phyloP scores from a whole-genome alignment of 2,329 filamentous ascomycete genomes.

The Fusarium domesticum region DNA sequence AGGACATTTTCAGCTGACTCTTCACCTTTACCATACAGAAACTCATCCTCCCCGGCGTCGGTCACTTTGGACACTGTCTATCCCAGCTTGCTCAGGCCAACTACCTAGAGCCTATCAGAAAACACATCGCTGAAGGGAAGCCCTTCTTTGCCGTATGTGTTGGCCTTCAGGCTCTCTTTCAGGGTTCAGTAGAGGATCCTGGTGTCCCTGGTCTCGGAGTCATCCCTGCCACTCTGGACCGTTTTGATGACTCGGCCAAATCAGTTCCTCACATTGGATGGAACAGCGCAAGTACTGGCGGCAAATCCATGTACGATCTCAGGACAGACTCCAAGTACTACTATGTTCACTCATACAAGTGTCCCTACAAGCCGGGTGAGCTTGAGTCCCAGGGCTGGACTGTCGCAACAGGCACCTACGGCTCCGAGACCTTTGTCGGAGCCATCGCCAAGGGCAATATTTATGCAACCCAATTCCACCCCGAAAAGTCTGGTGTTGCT shows the following conservation, averaged over 20 bases:
- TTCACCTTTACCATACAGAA: slow-evolving; percentile 51
- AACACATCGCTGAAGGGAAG: slow-evolving; percentile 86
- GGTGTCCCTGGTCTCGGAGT: slow-evolving; percentile 70
- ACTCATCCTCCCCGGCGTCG: slow-evolving; percentile 93
- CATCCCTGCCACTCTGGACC: slow-evolving; percentile 66
- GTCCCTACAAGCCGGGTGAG: slow-evolving; percentile 67
- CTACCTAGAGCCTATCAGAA: slow-evolving; percentile 76
- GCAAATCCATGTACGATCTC: slow-evolving; percentile 68
- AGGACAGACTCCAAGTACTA: slow-evolving; percentile 89
- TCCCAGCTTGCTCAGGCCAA: slow-evolving; percentile 77
- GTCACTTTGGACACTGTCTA: slow-evolving; percentile 96
- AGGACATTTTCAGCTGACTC: slow-evolving; percentile 4
- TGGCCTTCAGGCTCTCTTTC: slow-evolving; percentile 85
- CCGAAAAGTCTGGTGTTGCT: slow-evolving; percentile 91
- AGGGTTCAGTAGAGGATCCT: slow-evolving; percentile 77
- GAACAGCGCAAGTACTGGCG: slow-evolving; percentile 77
- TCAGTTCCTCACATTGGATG: slow-evolving; percentile 98
- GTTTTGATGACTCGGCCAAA: slow-evolving; percentile 75
- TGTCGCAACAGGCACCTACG: slow-evolving; percentile 88
- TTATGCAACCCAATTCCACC: slow-evolving; percentile 93
- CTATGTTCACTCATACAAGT: slow-evolving; percentile 95
- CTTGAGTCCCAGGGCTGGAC: slow-evolving; percentile 83
- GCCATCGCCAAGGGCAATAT: slow-evolving; percentile 83
- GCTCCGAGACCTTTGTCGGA: slow-evolving; percentile 84
- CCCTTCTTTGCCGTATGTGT: slow-evolving; percentile 98